Percentiles rank a stretch among this genome's conserved stretches.
phyloP scores from a whole-genome alignment of 139 green algal genomes.

The Edaphochlamys debaryana region DNA sequence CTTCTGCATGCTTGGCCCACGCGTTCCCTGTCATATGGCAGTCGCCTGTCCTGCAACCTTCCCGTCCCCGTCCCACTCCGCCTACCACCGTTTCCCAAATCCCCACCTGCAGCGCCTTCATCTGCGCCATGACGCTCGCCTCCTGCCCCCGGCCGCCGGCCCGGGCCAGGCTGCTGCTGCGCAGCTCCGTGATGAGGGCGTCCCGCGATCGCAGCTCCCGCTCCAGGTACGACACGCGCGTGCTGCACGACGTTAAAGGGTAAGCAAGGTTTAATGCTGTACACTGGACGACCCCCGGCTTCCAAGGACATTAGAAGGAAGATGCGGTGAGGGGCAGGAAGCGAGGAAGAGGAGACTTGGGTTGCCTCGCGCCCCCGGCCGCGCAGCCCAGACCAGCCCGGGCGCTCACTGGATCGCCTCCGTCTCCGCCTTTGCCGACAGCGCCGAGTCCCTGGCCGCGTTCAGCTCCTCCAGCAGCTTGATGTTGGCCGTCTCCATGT shows the following conservation, averaged over 20 bases:
- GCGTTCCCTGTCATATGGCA: too few species aligned
- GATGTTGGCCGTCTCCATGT: constrained; percentile 32
- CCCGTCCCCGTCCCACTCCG: too few species aligned
- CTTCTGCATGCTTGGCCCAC: too few species aligned
- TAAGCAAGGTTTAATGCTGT: neutral
- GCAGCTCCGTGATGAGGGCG: constrained; percentile 30
- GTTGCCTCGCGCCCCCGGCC: neutral
- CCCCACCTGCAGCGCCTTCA: constrained; percentile 31
- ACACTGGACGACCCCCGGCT: too few species aligned
- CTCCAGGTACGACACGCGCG: constrained; percentile 31
- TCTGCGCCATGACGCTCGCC: neutral
- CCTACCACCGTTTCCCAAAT: too few species aligned
- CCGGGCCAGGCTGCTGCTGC: constrained; percentile 14
- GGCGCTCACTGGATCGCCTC: constrained; percentile 36
- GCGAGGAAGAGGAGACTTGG: neutral
- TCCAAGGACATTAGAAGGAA: too few species aligned
- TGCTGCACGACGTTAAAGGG: constrained; percentile 2
- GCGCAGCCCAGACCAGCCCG: too few species aligned
- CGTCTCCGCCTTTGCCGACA: constrained; percentile 25
- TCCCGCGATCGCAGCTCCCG: constrained; percentile 32
- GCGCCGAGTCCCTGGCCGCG: neutral
- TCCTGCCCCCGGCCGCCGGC: constrained; percentile 3
- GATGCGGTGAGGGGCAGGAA: neutral
- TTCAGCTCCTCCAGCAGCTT: constrained; percentile 32
- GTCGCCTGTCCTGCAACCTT: too few species aligned